Evolutionary conservation across 2,329 filamentous ascomycete species (phyloP).

Genomic region (Iodosphaeria phyllophila): DNA sequence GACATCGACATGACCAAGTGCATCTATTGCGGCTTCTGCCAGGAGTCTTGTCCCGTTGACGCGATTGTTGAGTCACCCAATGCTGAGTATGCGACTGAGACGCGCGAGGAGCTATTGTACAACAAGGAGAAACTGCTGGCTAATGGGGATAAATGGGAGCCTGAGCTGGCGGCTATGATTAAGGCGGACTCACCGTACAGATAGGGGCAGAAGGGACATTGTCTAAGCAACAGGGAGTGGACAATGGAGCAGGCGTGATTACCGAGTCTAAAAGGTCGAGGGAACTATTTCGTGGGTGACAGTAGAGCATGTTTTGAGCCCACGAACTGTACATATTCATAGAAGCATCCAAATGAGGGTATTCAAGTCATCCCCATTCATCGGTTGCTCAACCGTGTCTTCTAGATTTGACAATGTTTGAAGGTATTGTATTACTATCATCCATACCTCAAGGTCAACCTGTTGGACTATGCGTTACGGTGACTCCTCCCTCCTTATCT

Average conservation of each 20-base stretch:
- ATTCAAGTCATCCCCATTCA: too few relatives aligned
- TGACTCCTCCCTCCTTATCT: too few relatives aligned
- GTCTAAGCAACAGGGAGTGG: slow-evolving; percentile 1
- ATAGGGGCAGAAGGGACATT: slow-evolving; percentile 23
- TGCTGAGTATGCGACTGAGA: slow-evolving; percentile 44
- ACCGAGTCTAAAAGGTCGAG: too few relatives aligned
- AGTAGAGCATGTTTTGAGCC: background rate
- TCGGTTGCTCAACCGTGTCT: too few relatives aligned
- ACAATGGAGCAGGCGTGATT: slow-evolving; percentile 1
- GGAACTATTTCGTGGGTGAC: slow-evolving; percentile 1
- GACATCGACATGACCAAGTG: slow-evolving; percentile 99
- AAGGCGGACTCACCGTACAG: slow-evolving; percentile 86
- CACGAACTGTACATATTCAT: too few relatives aligned
- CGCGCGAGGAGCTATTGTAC: slow-evolving; percentile 84
- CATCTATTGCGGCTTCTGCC: slow-evolving; percentile 99
- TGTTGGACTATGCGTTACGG: too few relatives aligned
- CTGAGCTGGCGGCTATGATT: slow-evolving; percentile 80
- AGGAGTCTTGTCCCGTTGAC: slow-evolving; percentile 96
- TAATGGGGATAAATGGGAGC: slow-evolving; percentile 95
- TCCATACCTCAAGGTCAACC: too few relatives aligned
- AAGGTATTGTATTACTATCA: too few relatives aligned
- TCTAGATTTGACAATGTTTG: too few relatives aligned
- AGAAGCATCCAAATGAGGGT: too few relatives aligned
- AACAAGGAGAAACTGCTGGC: slow-evolving; percentile 89
- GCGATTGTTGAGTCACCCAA: slow-evolving; percentile 55